These are phyloP conservation scores for Plectranthus barbatus DNA, from an alignment of 257 asterid species.

Conservation along the genomic window DNA sequence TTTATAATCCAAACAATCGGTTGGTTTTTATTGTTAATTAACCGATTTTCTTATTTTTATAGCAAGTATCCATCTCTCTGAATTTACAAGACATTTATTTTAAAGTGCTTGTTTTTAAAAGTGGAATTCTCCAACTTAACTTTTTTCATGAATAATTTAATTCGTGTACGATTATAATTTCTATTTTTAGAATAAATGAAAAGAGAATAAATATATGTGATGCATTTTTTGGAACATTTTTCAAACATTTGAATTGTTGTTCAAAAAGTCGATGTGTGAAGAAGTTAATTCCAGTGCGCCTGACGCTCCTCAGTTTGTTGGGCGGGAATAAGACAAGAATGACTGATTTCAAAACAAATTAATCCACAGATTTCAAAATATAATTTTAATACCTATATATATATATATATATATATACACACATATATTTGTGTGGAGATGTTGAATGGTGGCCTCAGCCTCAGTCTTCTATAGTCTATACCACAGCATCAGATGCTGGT, in stretches of 20 bases:
- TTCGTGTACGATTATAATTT: too few species aligned
- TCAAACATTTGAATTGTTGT: neutral
- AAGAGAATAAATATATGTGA: too few species aligned
- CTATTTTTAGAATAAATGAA: too few species aligned
- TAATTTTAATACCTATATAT: too few species aligned
- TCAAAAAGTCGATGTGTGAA: neutral
- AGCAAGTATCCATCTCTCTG: too few species aligned
- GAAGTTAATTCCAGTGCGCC: neutral
- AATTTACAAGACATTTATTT: too few species aligned
- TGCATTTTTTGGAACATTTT: neutral
- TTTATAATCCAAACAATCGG: too few species aligned
- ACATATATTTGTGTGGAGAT: slow-evolving; percentile 1
- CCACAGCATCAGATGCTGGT: slow-evolving; percentile 33
- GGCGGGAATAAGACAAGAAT: slow-evolving; percentile 36
- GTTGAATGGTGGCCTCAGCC: slow-evolving; percentile 17
- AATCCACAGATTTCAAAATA: slow-evolving; percentile 1
- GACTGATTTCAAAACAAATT: slow-evolving; percentile 27
- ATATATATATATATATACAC: neutral
- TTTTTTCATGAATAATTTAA: too few species aligned
- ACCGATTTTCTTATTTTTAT: too few species aligned
- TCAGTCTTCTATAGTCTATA: neutral
- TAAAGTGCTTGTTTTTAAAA: too few species aligned
- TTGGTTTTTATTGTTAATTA: too few species aligned
- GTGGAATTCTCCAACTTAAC: too few species aligned
- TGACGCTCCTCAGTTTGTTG: slow-evolving; percentile 17